A percentile compares a stretch with the other conserved stretches of the same genome.
Evolutionary conservation across 495 filamentous ascomycete genomes (phyloP).

Genomic region (Pyrenula massariospora): DNA sequence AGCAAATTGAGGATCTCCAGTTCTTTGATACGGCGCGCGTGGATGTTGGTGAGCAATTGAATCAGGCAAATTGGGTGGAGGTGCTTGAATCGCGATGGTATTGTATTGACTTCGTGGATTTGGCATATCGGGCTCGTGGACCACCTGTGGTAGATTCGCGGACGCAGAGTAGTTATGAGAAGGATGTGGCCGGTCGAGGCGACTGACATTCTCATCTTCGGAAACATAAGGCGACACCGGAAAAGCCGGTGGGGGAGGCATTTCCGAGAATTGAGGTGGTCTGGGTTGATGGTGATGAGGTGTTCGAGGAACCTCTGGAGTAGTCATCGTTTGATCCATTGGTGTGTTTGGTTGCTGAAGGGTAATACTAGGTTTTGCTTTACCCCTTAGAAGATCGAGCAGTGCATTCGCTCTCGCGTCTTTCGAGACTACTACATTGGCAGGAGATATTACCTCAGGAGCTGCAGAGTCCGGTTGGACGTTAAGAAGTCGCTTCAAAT

Average conservation of each 20-base stretch:
- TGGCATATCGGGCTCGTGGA: not conserved
- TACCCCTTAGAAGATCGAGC: constrained; percentile 42
- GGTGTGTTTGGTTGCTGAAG: constrained; percentile 16
- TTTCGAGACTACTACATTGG: constrained; percentile 11
- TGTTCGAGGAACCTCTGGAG: constrained; percentile 20
- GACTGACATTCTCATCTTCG: constrained; percentile 15
- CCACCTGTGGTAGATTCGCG: constrained; percentile 1
- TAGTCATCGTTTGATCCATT: constrained; percentile 25
- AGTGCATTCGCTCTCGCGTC: constrained; percentile 38
- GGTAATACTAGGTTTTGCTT: constrained; percentile 3
- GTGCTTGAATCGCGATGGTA: constrained; percentile 3
- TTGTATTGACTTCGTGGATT: constrained; percentile 5
- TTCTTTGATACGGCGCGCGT: constrained; percentile 37
- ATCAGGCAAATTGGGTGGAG: constrained; percentile 6
- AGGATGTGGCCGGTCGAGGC: constrained; percentile 5
- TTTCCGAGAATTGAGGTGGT: constrained; percentile 15
- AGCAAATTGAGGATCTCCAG: constrained; percentile 38
- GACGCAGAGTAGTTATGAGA: constrained; percentile 2
- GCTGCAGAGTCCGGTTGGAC: constrained; percentile 31
- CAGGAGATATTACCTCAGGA: constrained; percentile 3
- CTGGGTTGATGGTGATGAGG: constrained; percentile 28
- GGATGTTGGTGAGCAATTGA: constrained; percentile 14
- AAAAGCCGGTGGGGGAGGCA: constrained; percentile 32
- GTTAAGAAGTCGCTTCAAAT: constrained; percentile 53
- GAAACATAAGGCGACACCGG: constrained; percentile 27